Evolutionary conservation across 2,329 filamentous ascomycete species (phyloP).

Genomic region (Trichothecium roseum): DNA sequence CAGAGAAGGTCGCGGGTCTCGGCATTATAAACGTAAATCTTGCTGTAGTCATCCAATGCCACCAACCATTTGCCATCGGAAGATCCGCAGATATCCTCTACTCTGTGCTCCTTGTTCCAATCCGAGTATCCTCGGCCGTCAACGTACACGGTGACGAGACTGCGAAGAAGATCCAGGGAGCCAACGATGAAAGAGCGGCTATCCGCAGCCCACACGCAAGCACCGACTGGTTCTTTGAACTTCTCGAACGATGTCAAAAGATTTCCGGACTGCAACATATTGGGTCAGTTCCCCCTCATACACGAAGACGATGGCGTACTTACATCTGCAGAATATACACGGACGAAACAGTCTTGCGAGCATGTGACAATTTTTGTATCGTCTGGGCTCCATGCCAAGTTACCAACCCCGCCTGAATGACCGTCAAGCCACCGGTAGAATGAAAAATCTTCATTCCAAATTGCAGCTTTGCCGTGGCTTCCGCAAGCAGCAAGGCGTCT

Average conservation of each 20-base stretch:
- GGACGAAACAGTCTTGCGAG: constrained; percentile 60
- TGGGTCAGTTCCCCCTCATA: constrained; percentile 7
- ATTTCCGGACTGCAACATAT: constrained; percentile 43
- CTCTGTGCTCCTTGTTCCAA: constrained; percentile 62
- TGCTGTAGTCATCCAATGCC: constrained; percentile 59
- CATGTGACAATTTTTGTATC: constrained; percentile 80
- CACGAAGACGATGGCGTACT: constrained; percentile 18
- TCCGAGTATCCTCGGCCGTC: constrained; percentile 44
- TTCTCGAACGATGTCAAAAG: constrained; percentile 54
- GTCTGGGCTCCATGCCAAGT: constrained; percentile 86
- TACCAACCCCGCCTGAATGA: constrained; percentile 63
- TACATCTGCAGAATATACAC: constrained; percentile 65
- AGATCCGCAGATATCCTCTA: constrained; percentile 79
- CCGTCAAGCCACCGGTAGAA: constrained; percentile 52
- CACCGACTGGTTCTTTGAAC: constrained; percentile 77
- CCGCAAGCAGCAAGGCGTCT: constrained; percentile 74
- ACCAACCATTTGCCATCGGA: constrained; percentile 71
- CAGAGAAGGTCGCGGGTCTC: constrained; percentile 64
- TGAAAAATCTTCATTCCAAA: constrained; percentile 71
- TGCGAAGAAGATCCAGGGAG: constrained; percentile 56
- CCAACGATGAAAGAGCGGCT: constrained; percentile 70
- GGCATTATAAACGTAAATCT: constrained; percentile 76
- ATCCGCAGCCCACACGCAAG: constrained; percentile 81
- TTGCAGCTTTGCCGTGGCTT: constrained; percentile 60
- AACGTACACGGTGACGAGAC: constrained; percentile 62